Evolutionary conservation across 202 grass and related monocot genomes (phyloP).

Genomic region (Sporobolus alterniflorus): DNA sequence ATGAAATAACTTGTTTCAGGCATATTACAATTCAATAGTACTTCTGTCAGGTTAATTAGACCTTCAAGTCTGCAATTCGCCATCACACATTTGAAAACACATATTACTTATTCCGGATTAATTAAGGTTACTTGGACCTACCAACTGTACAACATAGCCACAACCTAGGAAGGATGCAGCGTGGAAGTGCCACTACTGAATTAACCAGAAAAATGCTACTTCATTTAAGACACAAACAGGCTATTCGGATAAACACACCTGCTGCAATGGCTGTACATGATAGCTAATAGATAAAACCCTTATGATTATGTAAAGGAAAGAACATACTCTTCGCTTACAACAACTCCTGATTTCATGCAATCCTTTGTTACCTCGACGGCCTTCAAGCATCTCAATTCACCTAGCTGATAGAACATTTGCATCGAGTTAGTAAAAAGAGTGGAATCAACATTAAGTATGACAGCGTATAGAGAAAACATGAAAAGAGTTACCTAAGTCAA

Average conservation of each 20-base stretch:
- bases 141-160: background rate
- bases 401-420: conserved; percentile 55
- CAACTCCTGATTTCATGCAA: conserved; percentile 95
- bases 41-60: too few relatives aligned
- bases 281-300: conserved; percentile 17
- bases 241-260: background rate
- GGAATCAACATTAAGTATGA: conserved; percentile 23
- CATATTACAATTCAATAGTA: too few relatives aligned
- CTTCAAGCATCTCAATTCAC: conserved; percentile 93
- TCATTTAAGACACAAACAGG: background rate
- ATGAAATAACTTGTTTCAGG: too few relatives aligned
- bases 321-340: conserved; percentile 90
- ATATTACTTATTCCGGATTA: background rate
- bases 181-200: conserved; percentile 17
- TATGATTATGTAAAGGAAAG: conserved; percentile 26
- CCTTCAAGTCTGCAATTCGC: background rate
- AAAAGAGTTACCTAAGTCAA: conserved; percentile 70
- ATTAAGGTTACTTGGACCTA: background rate
- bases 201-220: background rate
- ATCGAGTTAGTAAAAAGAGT: background rate
- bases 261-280: background rate
- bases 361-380: conserved; percentile 53
- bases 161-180: background rate
- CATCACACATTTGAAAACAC: too few relatives aligned
- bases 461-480: background rate